These are phyloP conservation scores for Xylaria telfairii DNA, from an alignment of 495 filamentous ascomycete species.

Conservation along the genomic window DNA sequence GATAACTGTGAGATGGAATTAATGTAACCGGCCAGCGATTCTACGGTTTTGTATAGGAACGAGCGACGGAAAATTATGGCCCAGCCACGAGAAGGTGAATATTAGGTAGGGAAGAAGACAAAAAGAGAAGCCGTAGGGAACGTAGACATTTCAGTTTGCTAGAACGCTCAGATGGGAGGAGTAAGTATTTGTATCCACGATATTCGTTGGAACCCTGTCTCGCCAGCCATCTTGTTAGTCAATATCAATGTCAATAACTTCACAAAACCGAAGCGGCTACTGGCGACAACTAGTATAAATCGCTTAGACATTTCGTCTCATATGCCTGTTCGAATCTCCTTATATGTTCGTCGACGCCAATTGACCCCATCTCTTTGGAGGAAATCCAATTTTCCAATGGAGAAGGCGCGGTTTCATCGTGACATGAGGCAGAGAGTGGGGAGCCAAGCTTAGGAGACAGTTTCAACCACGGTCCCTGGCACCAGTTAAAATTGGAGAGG, in stretches of 20 bases:
- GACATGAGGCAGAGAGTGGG: constrained; percentile 15
- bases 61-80: background rate
- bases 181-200: constrained; percentile 6
- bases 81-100: background rate
- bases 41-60: background rate
- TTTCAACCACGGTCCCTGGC: constrained; percentile 1
- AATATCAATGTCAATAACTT: background rate
- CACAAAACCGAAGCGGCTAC: background rate
- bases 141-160: background rate
- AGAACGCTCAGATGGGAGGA: background rate
- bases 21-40: constrained; percentile 1
- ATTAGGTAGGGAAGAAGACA: background rate
- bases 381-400: constrained; percentile 6
- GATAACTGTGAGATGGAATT: background rate
- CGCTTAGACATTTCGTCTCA: background rate
- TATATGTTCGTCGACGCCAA: background rate
- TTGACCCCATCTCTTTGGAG: background rate
- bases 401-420: background rate
- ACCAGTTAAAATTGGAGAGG: background rate
- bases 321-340: background rate
- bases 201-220: no score
- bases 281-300: background rate
- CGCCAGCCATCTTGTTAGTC: background rate
- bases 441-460: constrained; percentile 6
- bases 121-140: background rate